A percentile compares a stretch with the other conserved stretches of the same genome.
Conservation (phyloP, 192 early-diverging fungal species). For the Coemansia interrupta region DNA sequence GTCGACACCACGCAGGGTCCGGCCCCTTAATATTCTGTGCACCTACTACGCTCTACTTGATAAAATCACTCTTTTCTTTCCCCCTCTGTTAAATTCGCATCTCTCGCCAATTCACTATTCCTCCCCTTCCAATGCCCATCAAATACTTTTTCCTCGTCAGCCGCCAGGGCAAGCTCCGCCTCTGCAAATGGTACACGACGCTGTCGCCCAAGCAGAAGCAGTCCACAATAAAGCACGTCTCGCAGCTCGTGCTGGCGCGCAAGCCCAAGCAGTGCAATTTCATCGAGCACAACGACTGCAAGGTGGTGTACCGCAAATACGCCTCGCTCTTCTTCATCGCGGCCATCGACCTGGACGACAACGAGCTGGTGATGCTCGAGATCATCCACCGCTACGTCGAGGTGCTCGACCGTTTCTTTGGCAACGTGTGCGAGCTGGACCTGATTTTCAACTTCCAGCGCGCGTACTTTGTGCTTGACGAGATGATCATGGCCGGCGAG, state of each 20-base stretch:
- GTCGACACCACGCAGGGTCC: no score
- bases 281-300: slow-evolving; percentile 90
- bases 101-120: not conserved
- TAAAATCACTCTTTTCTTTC: not conserved
- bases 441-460: slow-evolving; percentile 98
- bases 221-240: slow-evolving; percentile 92
- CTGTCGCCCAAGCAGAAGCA: slow-evolving; percentile 84
- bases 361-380: slow-evolving; percentile 90
- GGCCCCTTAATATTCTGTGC: no score
- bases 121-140: slow-evolving; percentile 30
- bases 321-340: slow-evolving; percentile 93
- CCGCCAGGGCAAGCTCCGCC: slow-evolving; percentile 77
- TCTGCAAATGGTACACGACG: slow-evolving; percentile 79
- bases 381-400: slow-evolving; percentile 98
- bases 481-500: slow-evolving; percentile 87
- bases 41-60: no score
- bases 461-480: slow-evolving; percentile 85
- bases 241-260: slow-evolving; percentile 80
- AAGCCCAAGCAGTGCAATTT: slow-evolving; percentile 97
- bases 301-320: slow-evolving; percentile 84
- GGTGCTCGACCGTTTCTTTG: slow-evolving; percentile 94
- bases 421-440: slow-evolving; percentile 93
- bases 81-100: not conserved
- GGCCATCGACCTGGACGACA: slow-evolving; percentile 91
- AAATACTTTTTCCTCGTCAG: slow-evolving; percentile 77